Evolutionary conservation across 2,329 filamentous ascomycete genomes (phyloP), one percentile per base, ranked within the genome.

Genomic region (Penicillium sp.): DNA sequence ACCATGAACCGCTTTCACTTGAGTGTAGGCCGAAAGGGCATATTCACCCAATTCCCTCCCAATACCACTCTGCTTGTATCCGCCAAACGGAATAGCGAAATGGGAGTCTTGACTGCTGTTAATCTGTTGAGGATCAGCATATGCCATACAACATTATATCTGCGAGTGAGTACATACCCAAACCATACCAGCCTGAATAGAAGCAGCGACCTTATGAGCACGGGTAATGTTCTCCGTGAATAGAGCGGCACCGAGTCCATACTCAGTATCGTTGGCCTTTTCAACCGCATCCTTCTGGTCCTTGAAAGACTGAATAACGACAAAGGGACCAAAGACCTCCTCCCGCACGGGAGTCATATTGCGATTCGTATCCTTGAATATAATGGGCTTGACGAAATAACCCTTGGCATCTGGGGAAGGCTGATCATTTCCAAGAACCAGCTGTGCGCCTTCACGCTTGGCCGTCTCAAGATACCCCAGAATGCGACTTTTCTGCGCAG

Each of bases 51-150:
- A 64, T 68, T 83, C 81, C 38, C 80, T 65, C 23, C 81, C 81
- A 65, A 82, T 81, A 0, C 81, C 81, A 60, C 72, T 77, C 68
- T 81, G 77, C 70, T 84, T 84, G 15, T 81, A 79, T n/a, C 73
- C 73, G 21, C 72, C 72, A 56, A 72, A 74, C 0, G 72, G 70
- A 19, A 54, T 54, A 3, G 70, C 64, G 13, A 51, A 43, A 10
- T 51, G 46, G 15, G 39, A 51, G 6, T 55, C 53, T 19, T 55
- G 53, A n/a, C 39, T 44, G 21, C 13, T 66, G 57, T 50, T 65
- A 59, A 53, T 74, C 67, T 34, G 59, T 66, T 45, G 27, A 23
- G 4, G 2, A 15, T 51, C 31, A 51, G 49, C 16, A 51, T 34
- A 2, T 25, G 10, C 6, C 5, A 9, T 8, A 15, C 3, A 15